These are phyloP conservation scores for Helotiales sp. DNA, from an alignment of 2,329 filamentous ascomycete species.

Conservation along the genomic window DNA sequence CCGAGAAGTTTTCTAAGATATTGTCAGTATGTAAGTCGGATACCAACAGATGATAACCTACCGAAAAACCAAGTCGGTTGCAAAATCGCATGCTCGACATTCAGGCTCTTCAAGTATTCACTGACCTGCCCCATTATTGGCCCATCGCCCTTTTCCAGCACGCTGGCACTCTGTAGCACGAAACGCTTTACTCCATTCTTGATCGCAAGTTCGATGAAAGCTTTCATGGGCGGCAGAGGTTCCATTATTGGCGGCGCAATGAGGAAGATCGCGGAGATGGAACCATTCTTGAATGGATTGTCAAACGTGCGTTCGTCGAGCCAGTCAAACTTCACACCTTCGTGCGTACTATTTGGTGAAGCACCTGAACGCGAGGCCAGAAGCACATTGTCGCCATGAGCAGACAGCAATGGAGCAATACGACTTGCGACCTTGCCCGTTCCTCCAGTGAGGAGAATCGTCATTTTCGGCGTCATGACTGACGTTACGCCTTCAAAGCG, in stretches of 20 bases:
- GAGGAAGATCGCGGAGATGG: slow-evolving; percentile 43
- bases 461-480: slow-evolving; percentile 2
- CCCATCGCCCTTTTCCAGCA: slow-evolving; percentile 38
- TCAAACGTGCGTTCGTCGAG: slow-evolving; percentile 41
- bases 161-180: slow-evolving; percentile 44
- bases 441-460: slow-evolving; percentile 45
- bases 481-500: background rate
- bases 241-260: slow-evolving; percentile 39
- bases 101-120: slow-evolving; percentile 40
- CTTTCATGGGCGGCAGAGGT: slow-evolving; percentile 36
- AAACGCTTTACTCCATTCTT: slow-evolving; percentile 42
- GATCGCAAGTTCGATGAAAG: slow-evolving; percentile 44
- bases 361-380: slow-evolving; percentile 41
- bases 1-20: slow-evolving; percentile 45
- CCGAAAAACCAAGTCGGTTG: slow-evolving; percentile 51
- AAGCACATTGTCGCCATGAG: slow-evolving; percentile 33
- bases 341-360: slow-evolving; percentile 24
- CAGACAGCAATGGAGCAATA: slow-evolving; percentile 39
- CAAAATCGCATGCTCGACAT: slow-evolving; percentile 44
- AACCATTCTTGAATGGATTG: slow-evolving; percentile 32
- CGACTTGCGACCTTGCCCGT: slow-evolving; percentile 46
- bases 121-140: slow-evolving; percentile 40
- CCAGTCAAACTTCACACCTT: slow-evolving; percentile 46
- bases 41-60: slow-evolving; percentile 24
- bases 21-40: background rate